phyloP scores from a whole-genome alignment of 2,329 filamentous ascomycete species.

The Raffaelea arxii region DNA sequence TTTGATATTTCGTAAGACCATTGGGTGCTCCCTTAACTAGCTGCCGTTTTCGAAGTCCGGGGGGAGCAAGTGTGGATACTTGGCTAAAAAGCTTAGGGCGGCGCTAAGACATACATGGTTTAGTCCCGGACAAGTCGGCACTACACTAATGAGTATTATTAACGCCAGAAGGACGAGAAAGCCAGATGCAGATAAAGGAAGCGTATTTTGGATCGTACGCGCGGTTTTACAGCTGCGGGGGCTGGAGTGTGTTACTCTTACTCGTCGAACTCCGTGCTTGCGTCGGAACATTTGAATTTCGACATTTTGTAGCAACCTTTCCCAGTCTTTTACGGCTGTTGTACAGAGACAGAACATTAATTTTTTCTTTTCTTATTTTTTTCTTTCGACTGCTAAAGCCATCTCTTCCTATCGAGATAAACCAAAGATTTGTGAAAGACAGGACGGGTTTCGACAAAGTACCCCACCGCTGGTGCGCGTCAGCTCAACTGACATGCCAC shows the following conservation, averaged over 20 bases:
- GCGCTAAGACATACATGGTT: background rate
- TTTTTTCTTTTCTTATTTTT: background rate
- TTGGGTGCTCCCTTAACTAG: background rate
- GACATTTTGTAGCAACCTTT: background rate
- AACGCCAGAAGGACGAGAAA: background rate
- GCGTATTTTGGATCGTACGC: too few relatives aligned
- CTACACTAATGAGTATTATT: background rate
- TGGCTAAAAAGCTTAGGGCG: background rate
- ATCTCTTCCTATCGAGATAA: background rate
- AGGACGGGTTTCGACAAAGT: background rate
- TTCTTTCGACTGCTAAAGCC: background rate
- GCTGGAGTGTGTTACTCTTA: too few relatives aligned
- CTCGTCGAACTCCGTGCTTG: background rate
- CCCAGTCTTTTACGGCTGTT: background rate
- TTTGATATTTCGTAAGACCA: background rate
- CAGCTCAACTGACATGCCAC: background rate
- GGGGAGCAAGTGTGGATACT: background rate
- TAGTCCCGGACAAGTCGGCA: background rate
- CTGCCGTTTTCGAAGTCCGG: background rate
- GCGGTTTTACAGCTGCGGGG: background rate
- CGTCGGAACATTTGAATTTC: background rate
- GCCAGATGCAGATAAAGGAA: background rate
- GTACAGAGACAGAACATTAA: background rate
- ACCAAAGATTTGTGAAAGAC: background rate
- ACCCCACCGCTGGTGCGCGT: background rate